Percentiles rank a stretch among this genome's conserved stretches.
Conservation (phyloP, 164 flowering plant genomes). For the Kalanchoe fedtschenkoi region DNA sequence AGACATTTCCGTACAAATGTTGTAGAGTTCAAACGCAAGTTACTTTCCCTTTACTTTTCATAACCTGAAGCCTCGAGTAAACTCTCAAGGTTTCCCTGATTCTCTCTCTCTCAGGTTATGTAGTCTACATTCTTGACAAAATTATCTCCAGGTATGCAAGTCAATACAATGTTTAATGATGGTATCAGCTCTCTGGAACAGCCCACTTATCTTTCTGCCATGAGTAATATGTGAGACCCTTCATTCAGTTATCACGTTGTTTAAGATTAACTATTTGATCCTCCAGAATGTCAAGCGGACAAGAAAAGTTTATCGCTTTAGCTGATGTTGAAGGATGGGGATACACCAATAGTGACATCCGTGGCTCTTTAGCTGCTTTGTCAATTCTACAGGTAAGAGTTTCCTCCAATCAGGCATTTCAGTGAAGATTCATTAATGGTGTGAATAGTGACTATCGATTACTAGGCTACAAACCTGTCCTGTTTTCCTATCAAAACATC, state of each 20-base stretch:
- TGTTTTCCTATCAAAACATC: neutral
- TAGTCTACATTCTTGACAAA: constrained; percentile 53
- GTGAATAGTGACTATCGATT: neutral
- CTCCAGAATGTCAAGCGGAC: constrained; percentile 61
- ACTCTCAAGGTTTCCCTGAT: neutral
- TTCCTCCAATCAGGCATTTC: neutral
- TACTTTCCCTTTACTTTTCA: neutral
- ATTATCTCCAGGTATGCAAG: constrained; percentile 50
- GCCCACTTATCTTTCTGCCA: too few relatives aligned
- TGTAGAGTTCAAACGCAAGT: constrained; percentile 71
- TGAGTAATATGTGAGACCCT: too few relatives aligned
- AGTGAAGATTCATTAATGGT: neutral
- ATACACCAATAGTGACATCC: constrained; percentile 59
- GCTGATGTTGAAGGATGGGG: constrained; percentile 85
- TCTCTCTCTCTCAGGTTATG: constrained; percentile 46
- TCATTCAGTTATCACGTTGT: neutral
- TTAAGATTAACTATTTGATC: constrained; percentile 6
- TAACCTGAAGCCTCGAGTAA: neutral
- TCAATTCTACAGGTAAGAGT: constrained; percentile 68
- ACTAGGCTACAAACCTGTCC: neutral
- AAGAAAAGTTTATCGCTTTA: constrained; percentile 60
- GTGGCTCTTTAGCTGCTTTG: constrained; percentile 56
- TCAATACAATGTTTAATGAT: neutral
- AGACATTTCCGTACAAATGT: constrained; percentile 46
- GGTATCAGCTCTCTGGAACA: neutral